These are phyloP conservation scores for Agrocybe pediades DNA, from an alignment of 768 basidiomycete genomes.

Conservation along the genomic window DNA sequence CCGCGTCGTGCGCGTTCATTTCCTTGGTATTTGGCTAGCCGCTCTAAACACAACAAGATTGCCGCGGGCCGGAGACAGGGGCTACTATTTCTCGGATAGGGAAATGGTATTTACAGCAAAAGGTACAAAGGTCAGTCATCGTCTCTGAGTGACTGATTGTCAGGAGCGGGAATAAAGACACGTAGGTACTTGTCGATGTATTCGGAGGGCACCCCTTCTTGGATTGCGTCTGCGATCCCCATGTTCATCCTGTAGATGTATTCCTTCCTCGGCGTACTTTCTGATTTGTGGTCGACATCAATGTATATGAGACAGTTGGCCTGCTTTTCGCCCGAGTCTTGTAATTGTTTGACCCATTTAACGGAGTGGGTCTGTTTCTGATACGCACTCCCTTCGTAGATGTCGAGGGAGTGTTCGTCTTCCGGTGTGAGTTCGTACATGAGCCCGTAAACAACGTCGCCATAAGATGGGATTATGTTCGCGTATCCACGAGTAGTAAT, in stretches of 20 bases:
- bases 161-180: constrained; percentile 37
- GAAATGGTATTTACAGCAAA: background rate
- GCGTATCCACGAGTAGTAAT: constrained; percentile 47
- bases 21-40: constrained; percentile 33
- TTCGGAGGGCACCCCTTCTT: constrained; percentile 37
- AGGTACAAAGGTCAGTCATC: background rate
- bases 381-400: constrained; percentile 40
- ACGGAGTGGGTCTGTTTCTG: constrained; percentile 35
- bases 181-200: constrained; percentile 48
- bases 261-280: constrained; percentile 37
- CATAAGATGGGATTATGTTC: constrained; percentile 41
- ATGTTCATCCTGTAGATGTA: constrained; percentile 49
- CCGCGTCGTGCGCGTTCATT: constrained; percentile 40
- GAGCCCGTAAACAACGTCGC: constrained; percentile 44
- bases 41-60: constrained; percentile 12
- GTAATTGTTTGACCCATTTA: constrained; percentile 15
- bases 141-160: constrained; percentile 4
- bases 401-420: constrained; percentile 45
- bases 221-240: constrained; percentile 42
- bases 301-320: constrained; percentile 42
- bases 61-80: constrained; percentile 17
- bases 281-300: constrained; percentile 32
- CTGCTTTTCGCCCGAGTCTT: background rate
- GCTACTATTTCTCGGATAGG: constrained; percentile 1
- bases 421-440: constrained; percentile 40